phyloP scores from a whole-genome alignment of 192 early-diverging fungal genomes.

The Podila verticillata region DNA sequence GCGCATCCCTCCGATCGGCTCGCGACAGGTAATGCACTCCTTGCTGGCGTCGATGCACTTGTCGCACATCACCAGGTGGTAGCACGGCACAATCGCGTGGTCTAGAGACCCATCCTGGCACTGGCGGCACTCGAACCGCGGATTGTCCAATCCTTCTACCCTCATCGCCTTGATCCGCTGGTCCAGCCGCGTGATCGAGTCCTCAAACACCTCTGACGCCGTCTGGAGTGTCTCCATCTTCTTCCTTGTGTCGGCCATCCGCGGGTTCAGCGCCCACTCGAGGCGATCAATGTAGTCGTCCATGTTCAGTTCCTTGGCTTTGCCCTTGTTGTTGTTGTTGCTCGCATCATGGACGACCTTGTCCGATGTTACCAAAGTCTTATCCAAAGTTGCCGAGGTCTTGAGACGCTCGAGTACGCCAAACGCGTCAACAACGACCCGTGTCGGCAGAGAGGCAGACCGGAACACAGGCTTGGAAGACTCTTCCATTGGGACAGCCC shows the following conservation, averaged over 20 bases:
- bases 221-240: background rate
- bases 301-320: background rate
- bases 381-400: no score
- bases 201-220: background rate
- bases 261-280: background rate
- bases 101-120: background rate
- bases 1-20: background rate
- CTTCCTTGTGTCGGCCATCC: background rate
- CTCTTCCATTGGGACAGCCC: no score
- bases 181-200: background rate
- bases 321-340: no score
- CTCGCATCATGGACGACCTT: no score
- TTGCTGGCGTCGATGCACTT: background rate
- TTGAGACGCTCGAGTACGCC: no score
- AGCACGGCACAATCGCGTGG: constrained; percentile 6
- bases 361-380: no score
- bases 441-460: no score
- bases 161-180: background rate
- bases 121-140: background rate
- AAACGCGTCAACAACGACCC: no score
- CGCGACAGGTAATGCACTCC: background rate
- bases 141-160: background rate
- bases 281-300: background rate
- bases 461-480: no score
- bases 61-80: constrained; percentile 9